These are phyloP conservation scores for Diutina siamensis DNA, from an alignment of 1,139 yeast genomes.

Conservation along the genomic window DNA sequence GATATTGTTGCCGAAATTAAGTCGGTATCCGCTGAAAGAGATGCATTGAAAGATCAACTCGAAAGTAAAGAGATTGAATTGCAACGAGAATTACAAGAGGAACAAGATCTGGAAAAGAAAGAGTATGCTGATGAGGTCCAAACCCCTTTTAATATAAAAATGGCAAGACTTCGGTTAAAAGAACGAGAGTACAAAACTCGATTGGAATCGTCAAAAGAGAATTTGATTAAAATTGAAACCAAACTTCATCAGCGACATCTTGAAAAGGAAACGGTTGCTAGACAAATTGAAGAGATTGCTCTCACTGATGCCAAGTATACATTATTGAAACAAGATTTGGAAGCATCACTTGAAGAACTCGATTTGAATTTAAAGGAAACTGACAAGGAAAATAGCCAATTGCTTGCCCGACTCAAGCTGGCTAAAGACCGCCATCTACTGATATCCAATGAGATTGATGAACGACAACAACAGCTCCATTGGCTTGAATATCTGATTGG, in stretches of 20 bases:
- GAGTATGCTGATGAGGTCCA: not conserved
- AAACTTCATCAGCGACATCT: not conserved
- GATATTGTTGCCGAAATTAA: not conserved
- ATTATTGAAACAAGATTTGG: not conserved
- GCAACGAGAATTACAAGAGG: not conserved
- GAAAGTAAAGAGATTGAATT: not conserved
- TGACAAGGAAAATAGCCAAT: not conserved
- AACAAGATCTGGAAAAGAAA: not conserved
- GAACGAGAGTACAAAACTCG: not conserved
- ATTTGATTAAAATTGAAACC: not conserved
- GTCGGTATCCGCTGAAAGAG: not conserved
- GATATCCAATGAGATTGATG: not conserved
- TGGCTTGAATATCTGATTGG: constrained; percentile 1
- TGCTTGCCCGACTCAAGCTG: not conserved
- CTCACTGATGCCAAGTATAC: not conserved
- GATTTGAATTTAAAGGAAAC: not conserved
- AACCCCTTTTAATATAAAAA: not conserved
- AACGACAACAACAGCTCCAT: not conserved
- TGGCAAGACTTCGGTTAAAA: not conserved
- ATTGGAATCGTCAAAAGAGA: not conserved
- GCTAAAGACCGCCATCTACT: not conserved
- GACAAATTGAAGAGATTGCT: not conserved
- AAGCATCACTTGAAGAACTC: not conserved
- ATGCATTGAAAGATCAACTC: no score
- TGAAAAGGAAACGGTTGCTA: not conserved